Evolutionary conservation across 2,329 filamentous ascomycete genomes (phyloP), one percentile per base, ranked within the genome.

Genomic region (Teratosphaeria nubilosa): DNA sequence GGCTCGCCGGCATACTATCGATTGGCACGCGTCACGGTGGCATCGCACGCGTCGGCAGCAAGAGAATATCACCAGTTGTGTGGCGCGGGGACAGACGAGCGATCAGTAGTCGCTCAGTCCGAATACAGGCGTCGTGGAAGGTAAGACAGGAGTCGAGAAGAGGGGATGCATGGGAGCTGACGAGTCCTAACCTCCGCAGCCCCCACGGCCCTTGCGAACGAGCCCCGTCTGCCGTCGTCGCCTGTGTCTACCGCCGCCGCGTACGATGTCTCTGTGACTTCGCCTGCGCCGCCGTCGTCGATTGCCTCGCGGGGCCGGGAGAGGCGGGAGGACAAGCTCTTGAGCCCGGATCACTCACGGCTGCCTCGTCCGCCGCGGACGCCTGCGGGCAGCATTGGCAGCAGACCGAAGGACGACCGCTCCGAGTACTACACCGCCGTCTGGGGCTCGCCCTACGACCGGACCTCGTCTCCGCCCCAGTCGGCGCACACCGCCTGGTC

Each of bases 361-460:
- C 56, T 63, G n/a, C 60, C 63, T 20, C 41, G 41, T 22, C 63
- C 62, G n/a, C 68, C 67, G 22, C 61, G 65, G n/a, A 69, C 68
- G 25, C 68, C 68, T 24, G 41, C 9, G n/a, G 66, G 63, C 7
- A 68, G 64, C 57, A 55, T 61, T 5, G 58, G 61, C 45, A 67
- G 65, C 57, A 65, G 48, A 51, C 37, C 53, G 24, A 48, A 60
- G 58, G 68, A 70, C 53, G 64, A 65, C 56, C 63, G 62, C 50
- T 71, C 69, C 2, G 68, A 69, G 20, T 72, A 71, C 62, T 70
- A 83, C 69, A 94, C 90, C 53, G 87, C 90, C 54, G 91, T 87
- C 71, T 96, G 91, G 91, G 91, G 91, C 58, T 96, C 91, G 56
- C 91, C 91, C 24, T 96, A 96, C 75, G 86, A 88, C 57, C 81